These are phyloP conservation scores for Ustanciosporium gigantosporum DNA, from an alignment of 1,284 basidiomycete species.

Conservation along the genomic window DNA sequence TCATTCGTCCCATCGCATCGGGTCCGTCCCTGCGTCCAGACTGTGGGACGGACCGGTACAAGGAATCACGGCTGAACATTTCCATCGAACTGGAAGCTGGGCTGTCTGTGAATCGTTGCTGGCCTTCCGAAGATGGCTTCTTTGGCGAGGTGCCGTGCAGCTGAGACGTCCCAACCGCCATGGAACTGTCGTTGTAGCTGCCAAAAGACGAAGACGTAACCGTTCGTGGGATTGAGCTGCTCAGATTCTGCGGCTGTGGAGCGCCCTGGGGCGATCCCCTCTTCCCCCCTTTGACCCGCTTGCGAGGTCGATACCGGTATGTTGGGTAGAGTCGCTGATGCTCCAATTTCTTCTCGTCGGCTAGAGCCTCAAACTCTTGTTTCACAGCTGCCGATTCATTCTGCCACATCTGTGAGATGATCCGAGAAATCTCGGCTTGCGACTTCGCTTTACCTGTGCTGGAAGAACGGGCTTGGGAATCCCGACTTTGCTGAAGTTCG, in stretches of 20 bases:
- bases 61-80: background rate
- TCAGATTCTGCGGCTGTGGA: too few species aligned
- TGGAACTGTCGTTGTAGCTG: too few species aligned
- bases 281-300: slow-evolving; percentile 24
- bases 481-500: slow-evolving; percentile 62
- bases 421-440: slow-evolving; percentile 74
- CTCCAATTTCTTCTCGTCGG: slow-evolving; percentile 71
- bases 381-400: slow-evolving; percentile 67
- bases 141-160: too few species aligned
- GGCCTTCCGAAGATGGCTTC: too few species aligned
- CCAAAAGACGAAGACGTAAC: too few species aligned
- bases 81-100: too few species aligned
- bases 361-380: slow-evolving; percentile 71
- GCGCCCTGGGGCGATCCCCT: too few species aligned
- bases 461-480: slow-evolving; percentile 55
- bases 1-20: background rate
- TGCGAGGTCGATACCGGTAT: slow-evolving; percentile 36
- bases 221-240: too few species aligned
- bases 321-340: slow-evolving; percentile 36
- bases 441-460: slow-evolving; percentile 64
- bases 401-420: slow-evolving; percentile 74
- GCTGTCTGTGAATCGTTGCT: too few species aligned
- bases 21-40: background rate
- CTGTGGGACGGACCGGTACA: background rate
- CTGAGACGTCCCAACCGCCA: too few species aligned